These are phyloP conservation scores for Suhomyces wounanorum DNA, from an alignment of 1,139 yeast species.

Conservation along the genomic window DNA sequence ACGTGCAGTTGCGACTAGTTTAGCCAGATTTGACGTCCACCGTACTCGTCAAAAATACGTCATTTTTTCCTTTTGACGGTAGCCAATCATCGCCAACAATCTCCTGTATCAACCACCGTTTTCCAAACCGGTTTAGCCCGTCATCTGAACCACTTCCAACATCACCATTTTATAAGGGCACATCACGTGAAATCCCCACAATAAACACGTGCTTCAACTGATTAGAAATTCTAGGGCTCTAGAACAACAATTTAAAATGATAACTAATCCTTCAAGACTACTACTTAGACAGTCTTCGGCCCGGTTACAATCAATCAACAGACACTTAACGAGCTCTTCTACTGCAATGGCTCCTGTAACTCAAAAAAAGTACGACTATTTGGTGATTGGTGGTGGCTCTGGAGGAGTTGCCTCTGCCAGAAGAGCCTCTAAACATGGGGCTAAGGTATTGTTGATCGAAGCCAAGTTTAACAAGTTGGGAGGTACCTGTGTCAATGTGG, in stretches of 20 bases:
- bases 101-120: no score
- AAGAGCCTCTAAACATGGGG: slow-evolving; percentile 93
- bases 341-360: slow-evolving; percentile 53
- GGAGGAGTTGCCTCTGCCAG: slow-evolving; percentile 99
- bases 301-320: slow-evolving; percentile 15
- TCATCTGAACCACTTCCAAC: not conserved
- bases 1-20: not conserved
- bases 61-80: no score
- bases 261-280: slow-evolving; percentile 13
- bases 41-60: no score
- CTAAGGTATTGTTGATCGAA: slow-evolving; percentile 81
- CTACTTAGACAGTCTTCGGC: slow-evolving; percentile 6
- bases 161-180: no score
- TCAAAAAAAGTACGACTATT: slow-evolving; percentile 72
- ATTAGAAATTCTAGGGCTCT: slow-evolving; percentile 9
- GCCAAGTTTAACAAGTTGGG: slow-evolving; percentile 70
- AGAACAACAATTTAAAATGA: slow-evolving; percentile 9
- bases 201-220: not conserved
- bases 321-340: slow-evolving; percentile 31
- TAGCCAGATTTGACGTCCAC: not conserved
- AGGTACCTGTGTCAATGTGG: slow-evolving; percentile 98
- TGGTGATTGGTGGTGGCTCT: slow-evolving; percentile 99
- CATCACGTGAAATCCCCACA: not conserved
- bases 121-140: not conserved
- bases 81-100: no score